Base-by-base conservation (phyloP, 805 yeast genomes). In the Candida argentea region DNA sequence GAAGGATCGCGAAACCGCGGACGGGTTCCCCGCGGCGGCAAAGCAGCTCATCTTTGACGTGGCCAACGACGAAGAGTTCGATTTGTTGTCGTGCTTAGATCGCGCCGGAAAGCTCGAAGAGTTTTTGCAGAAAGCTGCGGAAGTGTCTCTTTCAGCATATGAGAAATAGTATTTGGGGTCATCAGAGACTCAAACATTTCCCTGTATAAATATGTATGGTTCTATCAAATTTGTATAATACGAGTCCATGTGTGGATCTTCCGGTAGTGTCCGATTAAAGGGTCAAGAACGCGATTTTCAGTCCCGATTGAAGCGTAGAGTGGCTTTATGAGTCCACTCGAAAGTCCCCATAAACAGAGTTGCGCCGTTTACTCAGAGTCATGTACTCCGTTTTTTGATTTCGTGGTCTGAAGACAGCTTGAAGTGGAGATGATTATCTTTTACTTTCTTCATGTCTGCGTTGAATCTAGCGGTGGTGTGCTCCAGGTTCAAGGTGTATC, bases 11-110 rank as follows among this genome's bases (percentile, higher is more conserved):
- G 39, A 43, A 14, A 59, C 58, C 24, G 56, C 52, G 39, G 48
- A 60, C 57, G 46, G 43, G 24, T 72, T 74, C 37, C 56, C 76
- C 32, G 50, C 52, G 22, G 67, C 66, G 32, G 87, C 89, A 0
- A 60, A 74, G 26, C 62, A 65, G 3, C 54, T 83, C 38, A 66
- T 86, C 4, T 66, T 66, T 25, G 42, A 70, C 17, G 78, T 86
- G 16, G 84, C 89, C 10, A 72, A 76, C 45, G 89, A 81, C 30
- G 57, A 65, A 3, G 65, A 60, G 11, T 52, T 60, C 36, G 73
- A 72, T 45, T 64, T 78, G 24, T 76, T 81, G 43, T 48, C 61
- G 17, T 60, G 85, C 28, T 82, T 86, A 43, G 58, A 64, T 33
- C 52, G 61, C 5, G 61, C 78, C 35, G 78, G 74, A 6, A 61